These are phyloP conservation scores for Tolypocladium inflatum DNA, from an alignment of 2,329 filamentous ascomycete species.

Conservation along the genomic window DNA sequence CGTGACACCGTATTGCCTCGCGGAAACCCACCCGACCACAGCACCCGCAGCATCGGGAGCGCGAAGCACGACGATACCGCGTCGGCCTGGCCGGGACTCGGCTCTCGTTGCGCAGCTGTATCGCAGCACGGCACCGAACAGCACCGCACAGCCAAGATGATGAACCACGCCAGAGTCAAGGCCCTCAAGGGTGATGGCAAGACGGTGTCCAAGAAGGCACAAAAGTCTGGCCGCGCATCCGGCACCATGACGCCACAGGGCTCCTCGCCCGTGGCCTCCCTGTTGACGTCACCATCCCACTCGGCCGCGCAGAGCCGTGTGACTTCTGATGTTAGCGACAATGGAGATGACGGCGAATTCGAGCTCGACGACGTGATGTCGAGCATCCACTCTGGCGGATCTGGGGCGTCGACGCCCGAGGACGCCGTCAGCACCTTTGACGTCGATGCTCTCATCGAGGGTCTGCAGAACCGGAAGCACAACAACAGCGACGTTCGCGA, in stretches of 20 bases:
- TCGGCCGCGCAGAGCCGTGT: slow-evolving; percentile 54
- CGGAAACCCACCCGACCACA: not conserved
- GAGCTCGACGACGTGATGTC: slow-evolving; percentile 34
- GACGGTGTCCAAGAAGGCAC: slow-evolving; percentile 60
- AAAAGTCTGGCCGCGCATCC: slow-evolving; percentile 48
- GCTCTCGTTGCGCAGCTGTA: not conserved
- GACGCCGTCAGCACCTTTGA: slow-evolving; percentile 59
- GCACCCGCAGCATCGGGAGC: not conserved
- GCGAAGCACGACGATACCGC: not conserved
- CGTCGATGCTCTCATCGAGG: slow-evolving; percentile 52
- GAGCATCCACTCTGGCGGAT: slow-evolving; percentile 31
- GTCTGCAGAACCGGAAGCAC: slow-evolving; percentile 66
- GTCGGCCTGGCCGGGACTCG: not conserved
- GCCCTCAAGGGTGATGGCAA: slow-evolving; percentile 62
- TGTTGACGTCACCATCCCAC: slow-evolving; percentile 44
- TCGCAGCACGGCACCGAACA: not conserved
- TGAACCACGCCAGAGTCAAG: slow-evolving; percentile 59
- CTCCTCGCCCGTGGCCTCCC: slow-evolving; percentile 52
- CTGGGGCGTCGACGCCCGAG: slow-evolving; percentile 45
- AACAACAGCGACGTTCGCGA: slow-evolving; percentile 65
- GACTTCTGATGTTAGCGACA: slow-evolving; percentile 50
- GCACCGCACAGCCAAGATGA: slow-evolving; percentile 33
- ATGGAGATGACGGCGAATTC: slow-evolving; percentile 32
- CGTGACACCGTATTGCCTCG: not conserved
- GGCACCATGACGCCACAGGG: slow-evolving; percentile 45